Base-by-base conservation (phyloP, 148 eudicot genomes). In the Rhododendron simsii region DNA sequence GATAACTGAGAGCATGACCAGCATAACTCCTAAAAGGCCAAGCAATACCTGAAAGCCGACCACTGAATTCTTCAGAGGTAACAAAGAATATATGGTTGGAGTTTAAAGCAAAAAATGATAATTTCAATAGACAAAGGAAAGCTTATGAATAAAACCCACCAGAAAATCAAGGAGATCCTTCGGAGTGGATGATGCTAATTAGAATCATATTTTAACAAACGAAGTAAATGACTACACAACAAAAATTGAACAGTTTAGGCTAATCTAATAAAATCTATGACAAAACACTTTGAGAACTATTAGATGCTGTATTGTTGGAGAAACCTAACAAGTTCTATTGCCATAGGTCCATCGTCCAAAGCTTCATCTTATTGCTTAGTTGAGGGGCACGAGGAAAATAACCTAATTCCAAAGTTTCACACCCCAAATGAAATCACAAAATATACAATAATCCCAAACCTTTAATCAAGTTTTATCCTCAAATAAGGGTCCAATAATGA, bases 1-100 rank as follows among this genome's bases (percentile, higher is more conserved):
- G 99, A 94, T 86, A 94, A 95, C 98, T 81, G 99, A 95, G 73
- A 98, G 98, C 98, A 98, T 90, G 90, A 98, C 99, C 86, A 98
- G 92, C 73, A 93, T 78, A 78, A 95, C 98, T 87, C 99, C 98
- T 57, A 97, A 93, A 85, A 98, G 94, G 53, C 98, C 99, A 71
- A 98, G 98, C 83, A 95, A 88, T 47, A 98, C 95, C 99, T 95
- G 90, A 80, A 84, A 90, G 79, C 65, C 78, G 59, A 55, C 67
- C 85, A 55, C 47, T 15, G 84, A 16, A 48, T 21, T 47, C 30
- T 50, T 86, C 78, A 74, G 26, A 45, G 51, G 30, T 4, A 41
- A 7, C 15, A 53, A 59, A 57, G 45, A 59, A 4, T 15, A 30
- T n/a, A 44, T 3, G 7, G 33, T 57, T 12, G 45, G 39, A 26